Base-by-base conservation (phyloP, 2,329 filamentous ascomycete genomes). In the Dothideomycetidae sp. region DNA sequence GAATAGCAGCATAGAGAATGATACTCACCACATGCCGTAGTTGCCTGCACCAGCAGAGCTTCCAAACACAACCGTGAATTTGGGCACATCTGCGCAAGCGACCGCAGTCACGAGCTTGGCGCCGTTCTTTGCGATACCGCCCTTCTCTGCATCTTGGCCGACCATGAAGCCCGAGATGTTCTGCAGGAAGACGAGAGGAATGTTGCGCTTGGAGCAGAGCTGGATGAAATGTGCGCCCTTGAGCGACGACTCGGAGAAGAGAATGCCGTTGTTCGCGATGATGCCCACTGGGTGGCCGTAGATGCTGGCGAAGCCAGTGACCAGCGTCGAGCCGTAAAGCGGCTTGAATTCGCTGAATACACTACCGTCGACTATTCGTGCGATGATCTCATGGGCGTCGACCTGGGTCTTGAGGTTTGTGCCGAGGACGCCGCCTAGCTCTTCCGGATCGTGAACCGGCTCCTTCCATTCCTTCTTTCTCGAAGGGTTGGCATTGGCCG, bases 101-200 rank as follows among this genome's bases (percentile, higher is more conserved):
- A 96, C 90, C 5, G 88, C 90, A 2, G 85, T 93, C 17, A 96
- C 90, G 12, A 98, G 74, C 63, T 98, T 96, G 4, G 90, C 90
- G 29, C 90, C 90, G 53, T 96, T 92, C 68, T 96, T 96, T 38
- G 90, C 90, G 49, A 98, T 96, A 10, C 90, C 90, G 36, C 88
- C 88, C 38, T 81, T 79, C 62, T 98, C 90, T 0, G 88, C 85
- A 50, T 90, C 83, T 12, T 75, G 73, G 30, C 90, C 90, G 19
- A 98, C 90, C 90, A 98, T 98, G 71, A 98, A 98, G 30, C 90
- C 90, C 4, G 78, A 79, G 55, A 98, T 96, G 59, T 98, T 96
- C 58, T 98, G 90, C 13, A 98, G 65, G 62, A 96, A 96, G 35
- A 96, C 70, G 7, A 96, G 67, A 1, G 90, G 88, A 40, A 96